These are phyloP conservation scores for Claviceps sp. DNA, from an alignment of 2,329 filamentous ascomycete species.

Conservation along the genomic window DNA sequence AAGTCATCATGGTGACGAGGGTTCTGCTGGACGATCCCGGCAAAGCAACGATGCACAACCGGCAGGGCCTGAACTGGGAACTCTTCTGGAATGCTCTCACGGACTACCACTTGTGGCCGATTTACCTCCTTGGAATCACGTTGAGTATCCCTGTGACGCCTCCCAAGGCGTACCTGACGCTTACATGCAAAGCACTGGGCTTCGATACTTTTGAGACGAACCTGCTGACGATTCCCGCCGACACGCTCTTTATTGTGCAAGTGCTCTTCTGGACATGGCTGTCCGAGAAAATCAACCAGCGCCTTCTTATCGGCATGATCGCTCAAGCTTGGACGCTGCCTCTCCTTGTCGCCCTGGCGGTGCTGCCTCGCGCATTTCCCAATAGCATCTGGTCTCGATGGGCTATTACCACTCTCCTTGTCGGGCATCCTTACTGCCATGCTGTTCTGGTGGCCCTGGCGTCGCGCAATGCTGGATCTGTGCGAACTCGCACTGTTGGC, in stretches of 20 bases:
- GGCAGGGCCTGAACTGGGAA: slow-evolving; percentile 35
- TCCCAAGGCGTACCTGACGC: slow-evolving; percentile 36
- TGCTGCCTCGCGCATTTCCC: slow-evolving; percentile 12
- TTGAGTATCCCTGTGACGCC: slow-evolving; percentile 34
- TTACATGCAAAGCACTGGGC: slow-evolving; percentile 33
- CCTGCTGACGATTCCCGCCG: slow-evolving; percentile 39
- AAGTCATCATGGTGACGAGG: slow-evolving; percentile 45
- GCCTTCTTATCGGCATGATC: slow-evolving; percentile 25
- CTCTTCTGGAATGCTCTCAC: slow-evolving; percentile 33
- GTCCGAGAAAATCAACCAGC: slow-evolving; percentile 29
- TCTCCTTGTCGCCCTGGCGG: slow-evolving; percentile 33
- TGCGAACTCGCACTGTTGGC: slow-evolving; percentile 43
- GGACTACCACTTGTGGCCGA: slow-evolving; percentile 42
- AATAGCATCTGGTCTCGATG: slow-evolving; percentile 19
- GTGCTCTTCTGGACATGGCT: slow-evolving; percentile 30
- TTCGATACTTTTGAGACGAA: slow-evolving; percentile 37
- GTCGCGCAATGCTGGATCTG: slow-evolving; percentile 43
- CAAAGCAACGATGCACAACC: slow-evolving; percentile 41
- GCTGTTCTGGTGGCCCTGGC: slow-evolving; percentile 41
- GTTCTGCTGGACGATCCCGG: slow-evolving; percentile 40
- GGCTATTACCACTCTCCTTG: slow-evolving; percentile 19
- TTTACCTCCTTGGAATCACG: slow-evolving; percentile 36
- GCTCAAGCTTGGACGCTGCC: slow-evolving; percentile 41
- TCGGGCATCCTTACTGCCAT: slow-evolving; percentile 18
- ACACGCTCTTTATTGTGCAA: slow-evolving; percentile 24